Conservation (phyloP, 2,329 filamentous ascomycete genomes). For the Aspergillus arachidicola region DNA sequence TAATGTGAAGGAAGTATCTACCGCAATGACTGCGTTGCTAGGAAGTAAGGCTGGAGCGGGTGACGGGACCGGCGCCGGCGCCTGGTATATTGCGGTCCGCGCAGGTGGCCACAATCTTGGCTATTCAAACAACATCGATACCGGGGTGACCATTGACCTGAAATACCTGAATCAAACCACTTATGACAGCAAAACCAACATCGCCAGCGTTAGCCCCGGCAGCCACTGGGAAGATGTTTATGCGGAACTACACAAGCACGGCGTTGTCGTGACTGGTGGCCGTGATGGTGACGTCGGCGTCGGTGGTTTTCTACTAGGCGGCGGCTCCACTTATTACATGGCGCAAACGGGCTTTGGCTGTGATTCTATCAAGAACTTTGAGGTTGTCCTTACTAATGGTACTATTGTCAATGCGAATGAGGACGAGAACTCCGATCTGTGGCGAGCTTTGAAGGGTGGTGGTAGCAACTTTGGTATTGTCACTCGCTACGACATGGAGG, state of each 20-base stretch:
- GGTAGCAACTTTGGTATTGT: slow-evolving; percentile 14
- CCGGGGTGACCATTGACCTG: slow-evolving; percentile 20
- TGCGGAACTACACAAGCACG: slow-evolving; percentile 11
- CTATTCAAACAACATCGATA: slow-evolving; percentile 13
- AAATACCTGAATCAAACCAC: slow-evolving; percentile 5
- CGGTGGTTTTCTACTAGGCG: slow-evolving; percentile 7
- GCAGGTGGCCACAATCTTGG: neutral
- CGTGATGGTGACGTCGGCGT: slow-evolving; percentile 1
- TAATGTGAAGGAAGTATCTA: too few relatives aligned
- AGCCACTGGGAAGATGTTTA: slow-evolving; percentile 11
- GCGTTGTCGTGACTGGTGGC: slow-evolving; percentile 18
- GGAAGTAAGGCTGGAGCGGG: too few relatives aligned
- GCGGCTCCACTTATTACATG: neutral
- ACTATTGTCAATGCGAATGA: slow-evolving; percentile 1
- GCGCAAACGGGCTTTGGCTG: neutral
- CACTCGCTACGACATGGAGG: neutral
- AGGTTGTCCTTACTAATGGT: slow-evolving; percentile 9
- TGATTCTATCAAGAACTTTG: slow-evolving; percentile 5
- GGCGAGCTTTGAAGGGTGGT: slow-evolving; percentile 12
- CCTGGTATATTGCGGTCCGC: too few relatives aligned
- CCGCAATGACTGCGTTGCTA: too few relatives aligned
- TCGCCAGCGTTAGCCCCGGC: slow-evolving; percentile 3
- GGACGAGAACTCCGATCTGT: slow-evolving; percentile 1
- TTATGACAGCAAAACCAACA: neutral
- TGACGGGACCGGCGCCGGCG: neutral